Conservation (phyloP, 139 green algal species). For the Chlamydomonas sp. region DNA sequence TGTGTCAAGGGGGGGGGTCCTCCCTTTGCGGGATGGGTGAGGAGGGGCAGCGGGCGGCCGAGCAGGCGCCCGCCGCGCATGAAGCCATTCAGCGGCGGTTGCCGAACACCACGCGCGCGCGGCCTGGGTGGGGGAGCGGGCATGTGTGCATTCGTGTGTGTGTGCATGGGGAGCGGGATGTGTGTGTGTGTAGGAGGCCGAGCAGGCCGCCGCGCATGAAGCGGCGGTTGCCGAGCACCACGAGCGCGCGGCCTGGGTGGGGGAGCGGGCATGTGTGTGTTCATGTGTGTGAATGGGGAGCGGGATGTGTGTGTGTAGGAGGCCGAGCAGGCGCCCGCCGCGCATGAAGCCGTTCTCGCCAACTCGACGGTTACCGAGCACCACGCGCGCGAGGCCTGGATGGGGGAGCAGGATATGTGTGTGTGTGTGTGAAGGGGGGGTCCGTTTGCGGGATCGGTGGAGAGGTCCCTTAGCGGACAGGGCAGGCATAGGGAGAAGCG, state of each 20-base stretch:
- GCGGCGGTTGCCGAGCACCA: conserved; percentile 72
- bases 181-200: no score
- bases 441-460: neutral
- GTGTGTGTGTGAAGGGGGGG: neutral
- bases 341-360: conserved; percentile 42
- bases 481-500: conserved; percentile 15
- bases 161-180: no score
- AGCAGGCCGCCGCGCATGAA: no score
- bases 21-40: neutral
- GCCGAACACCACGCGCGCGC: conserved; percentile 56
- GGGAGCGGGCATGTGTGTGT: no score
- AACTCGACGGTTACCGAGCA: conserved; percentile 73
- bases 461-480: neutral
- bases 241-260: conserved; percentile 36
- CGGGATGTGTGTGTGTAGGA: no score
- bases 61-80: conserved; percentile 21
- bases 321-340: neutral
- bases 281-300: no score
- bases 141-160: neutral
- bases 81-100: conserved; percentile 53
- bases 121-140: conserved; percentile 15
- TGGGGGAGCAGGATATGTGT: no score
- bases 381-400: conserved; percentile 43
- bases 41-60: neutral
- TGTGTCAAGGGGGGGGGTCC: no score